Conservation (phyloP, 2,329 filamentous ascomycete species). For the Botryotinia calthae region DNA sequence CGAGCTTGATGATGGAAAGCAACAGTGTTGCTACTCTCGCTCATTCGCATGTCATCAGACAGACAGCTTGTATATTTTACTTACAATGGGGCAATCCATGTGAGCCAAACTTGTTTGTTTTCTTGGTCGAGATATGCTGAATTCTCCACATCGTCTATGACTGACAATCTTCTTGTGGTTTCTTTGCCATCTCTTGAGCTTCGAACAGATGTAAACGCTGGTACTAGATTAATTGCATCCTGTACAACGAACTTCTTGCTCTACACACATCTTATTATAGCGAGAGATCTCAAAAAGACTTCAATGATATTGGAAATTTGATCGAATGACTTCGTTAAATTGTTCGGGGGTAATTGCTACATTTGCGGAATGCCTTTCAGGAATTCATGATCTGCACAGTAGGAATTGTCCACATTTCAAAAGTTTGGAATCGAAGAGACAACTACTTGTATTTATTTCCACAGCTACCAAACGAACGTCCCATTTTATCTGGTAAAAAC, state of each 20-base stretch:
- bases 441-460: neutral
- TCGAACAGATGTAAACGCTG: slow-evolving; percentile 16
- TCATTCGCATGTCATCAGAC: neutral
- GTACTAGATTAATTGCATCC: slow-evolving; percentile 18
- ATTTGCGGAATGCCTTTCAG: neutral
- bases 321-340: neutral
- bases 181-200: slow-evolving; percentile 19
- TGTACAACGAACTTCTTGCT: slow-evolving; percentile 20
- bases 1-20: neutral
- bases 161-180: slow-evolving; percentile 17
- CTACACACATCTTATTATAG: slow-evolving; percentile 3
- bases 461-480: neutral
- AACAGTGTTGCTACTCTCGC: neutral
- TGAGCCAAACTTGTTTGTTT: slow-evolving; percentile 12
- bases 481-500: neutral
- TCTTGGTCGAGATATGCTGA: slow-evolving; percentile 12
- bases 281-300: neutral
- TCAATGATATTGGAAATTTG: neutral
- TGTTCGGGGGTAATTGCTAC: neutral
- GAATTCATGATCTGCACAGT: neutral
- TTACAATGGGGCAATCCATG: slow-evolving; percentile 19
- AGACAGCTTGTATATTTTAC: neutral
- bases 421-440: slow-evolving; percentile 12
- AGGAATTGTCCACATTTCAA: neutral
- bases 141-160: slow-evolving; percentile 15